Conservation (phyloP, 441 rosid genomes). For the Populus hybrid region DNA sequence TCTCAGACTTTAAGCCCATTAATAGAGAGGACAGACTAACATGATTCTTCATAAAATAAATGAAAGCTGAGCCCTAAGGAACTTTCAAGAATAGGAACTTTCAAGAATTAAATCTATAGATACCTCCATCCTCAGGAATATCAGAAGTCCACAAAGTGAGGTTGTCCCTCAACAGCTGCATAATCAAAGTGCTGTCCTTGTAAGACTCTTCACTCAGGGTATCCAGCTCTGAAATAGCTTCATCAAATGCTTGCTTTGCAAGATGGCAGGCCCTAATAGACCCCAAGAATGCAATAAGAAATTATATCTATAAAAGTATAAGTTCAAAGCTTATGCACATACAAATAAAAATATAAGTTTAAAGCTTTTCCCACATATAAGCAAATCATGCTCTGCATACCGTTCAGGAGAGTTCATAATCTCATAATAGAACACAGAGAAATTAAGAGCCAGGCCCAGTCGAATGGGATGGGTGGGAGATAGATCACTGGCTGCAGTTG, state of each 20-base stretch:
- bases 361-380: background rate
- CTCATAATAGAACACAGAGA: constrained; percentile 57
- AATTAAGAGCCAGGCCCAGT: constrained; percentile 66
- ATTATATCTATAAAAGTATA: background rate
- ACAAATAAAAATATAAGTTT: no score
- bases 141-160: constrained; percentile 30
- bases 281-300: background rate
- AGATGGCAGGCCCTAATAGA: constrained; percentile 26
- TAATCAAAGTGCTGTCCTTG: constrained; percentile 32
- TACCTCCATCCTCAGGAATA: constrained; percentile 32
- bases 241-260: constrained; percentile 34
- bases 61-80: background rate
- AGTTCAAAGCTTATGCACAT: no score
- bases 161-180: constrained; percentile 32
- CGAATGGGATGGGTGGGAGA: constrained; percentile 62
- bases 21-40: background rate
- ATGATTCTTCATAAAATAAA: background rate
- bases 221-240: constrained; percentile 32
- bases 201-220: constrained; percentile 29
- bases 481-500: constrained; percentile 54
- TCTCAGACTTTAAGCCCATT: background rate
- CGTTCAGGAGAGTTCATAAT: constrained; percentile 59
- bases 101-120: background rate
- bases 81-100: no score
- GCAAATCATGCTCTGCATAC: constrained; percentile 24